These are phyloP conservation scores for Clonostachys solani DNA, from an alignment of 2,329 filamentous ascomycete genomes.

Conservation along the genomic window DNA sequence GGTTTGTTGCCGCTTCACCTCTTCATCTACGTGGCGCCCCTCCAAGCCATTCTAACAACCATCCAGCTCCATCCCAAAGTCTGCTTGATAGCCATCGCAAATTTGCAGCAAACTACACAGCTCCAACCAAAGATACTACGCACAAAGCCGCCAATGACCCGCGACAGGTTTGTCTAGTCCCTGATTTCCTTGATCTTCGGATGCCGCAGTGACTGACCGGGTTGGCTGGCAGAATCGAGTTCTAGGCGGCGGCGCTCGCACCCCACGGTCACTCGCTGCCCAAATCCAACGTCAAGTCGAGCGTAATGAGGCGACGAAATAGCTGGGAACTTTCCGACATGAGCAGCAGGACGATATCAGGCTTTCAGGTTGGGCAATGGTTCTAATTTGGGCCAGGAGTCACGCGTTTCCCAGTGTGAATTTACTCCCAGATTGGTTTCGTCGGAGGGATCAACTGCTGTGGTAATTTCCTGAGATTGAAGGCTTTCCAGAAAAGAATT, in stretches of 20 bases:
- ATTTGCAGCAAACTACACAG: neutral
- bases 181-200: neutral
- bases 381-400: no score
- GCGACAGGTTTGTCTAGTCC: neutral
- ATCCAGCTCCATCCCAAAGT: conserved; percentile 3
- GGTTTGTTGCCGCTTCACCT: neutral
- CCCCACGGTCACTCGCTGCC: neutral
- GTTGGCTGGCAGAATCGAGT: conserved; percentile 1
- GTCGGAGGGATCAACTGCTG: no score
- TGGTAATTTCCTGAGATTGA: no score
- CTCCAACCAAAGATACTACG: neutral
- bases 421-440: no score
- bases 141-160: conserved; percentile 1
- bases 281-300: conserved; percentile 4
- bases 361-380: no score
- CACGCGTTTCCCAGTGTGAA: no score
- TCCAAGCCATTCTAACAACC: neutral
- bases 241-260: neutral
- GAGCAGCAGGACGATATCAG: no score
- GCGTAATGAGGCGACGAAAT: neutral
- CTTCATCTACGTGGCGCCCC: no score
- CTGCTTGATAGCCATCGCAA: conserved; percentile 3
- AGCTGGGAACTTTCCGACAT: neutral
- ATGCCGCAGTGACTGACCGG: neutral
- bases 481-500: no score